A percentile compares a stretch with the other conserved stretches of the same genome.
Conservation (phyloP, 192 early-diverging fungal genomes). For the Podila verticillata region DNA sequence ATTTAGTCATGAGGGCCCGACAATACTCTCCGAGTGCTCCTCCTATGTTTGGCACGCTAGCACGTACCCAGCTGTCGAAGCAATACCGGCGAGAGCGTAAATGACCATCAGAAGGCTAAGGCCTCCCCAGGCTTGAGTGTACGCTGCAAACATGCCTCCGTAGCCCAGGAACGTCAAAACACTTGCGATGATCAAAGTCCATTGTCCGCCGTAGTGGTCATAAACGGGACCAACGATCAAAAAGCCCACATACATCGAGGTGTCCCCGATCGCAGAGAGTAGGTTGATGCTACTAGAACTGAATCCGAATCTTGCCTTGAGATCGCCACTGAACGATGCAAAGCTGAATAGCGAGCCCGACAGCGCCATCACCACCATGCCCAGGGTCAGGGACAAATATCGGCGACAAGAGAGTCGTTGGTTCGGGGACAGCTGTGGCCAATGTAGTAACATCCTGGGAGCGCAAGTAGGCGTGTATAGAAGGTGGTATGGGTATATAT, state of each 20-base stretch:
- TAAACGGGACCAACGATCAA: slow-evolving; percentile 44
- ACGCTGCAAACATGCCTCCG: slow-evolving; percentile 49
- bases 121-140: slow-evolving; percentile 47
- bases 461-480: too few species aligned
- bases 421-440: neutral
- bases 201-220: slow-evolving; percentile 43
- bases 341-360: slow-evolving; percentile 49
- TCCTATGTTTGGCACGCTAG: too few species aligned
- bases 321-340: slow-evolving; percentile 33
- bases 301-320: slow-evolving; percentile 48
- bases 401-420: neutral
- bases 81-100: slow-evolving; percentile 39
- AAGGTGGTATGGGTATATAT: too few species aligned
- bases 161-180: slow-evolving; percentile 39
- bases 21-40: neutral
- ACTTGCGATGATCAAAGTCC: slow-evolving; percentile 31
- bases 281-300: slow-evolving; percentile 47
- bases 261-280: slow-evolving; percentile 42
- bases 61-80: slow-evolving; percentile 49
- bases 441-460: too few species aligned
- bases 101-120: slow-evolving; percentile 43
- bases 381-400: slow-evolving; percentile 31
- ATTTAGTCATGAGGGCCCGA: neutral
- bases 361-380: slow-evolving; percentile 37
- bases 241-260: slow-evolving; percentile 49